Percentiles rank a stretch among this genome's conserved stretches.
Evolutionary conservation across 2,329 filamentous ascomycete species (phyloP).

Genomic region (Cytospora leucostoma): DNA sequence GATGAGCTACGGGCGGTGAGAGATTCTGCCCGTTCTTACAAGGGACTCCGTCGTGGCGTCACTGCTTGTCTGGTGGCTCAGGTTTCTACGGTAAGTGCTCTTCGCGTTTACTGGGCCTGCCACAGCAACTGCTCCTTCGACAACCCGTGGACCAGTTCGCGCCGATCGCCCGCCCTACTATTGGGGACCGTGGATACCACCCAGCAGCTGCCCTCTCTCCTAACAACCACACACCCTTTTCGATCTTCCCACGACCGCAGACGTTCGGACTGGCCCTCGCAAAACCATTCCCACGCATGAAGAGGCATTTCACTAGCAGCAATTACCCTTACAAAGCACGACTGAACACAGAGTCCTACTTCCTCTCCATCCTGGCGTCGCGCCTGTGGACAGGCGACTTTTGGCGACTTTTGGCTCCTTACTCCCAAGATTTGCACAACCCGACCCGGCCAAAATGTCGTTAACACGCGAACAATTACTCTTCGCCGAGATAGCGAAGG

Average conservation of each 20-base stretch:
- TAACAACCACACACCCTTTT: background rate
- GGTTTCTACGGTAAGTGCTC: background rate
- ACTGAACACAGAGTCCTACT: background rate
- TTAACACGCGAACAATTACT: conserved; percentile 57
- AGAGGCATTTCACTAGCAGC: background rate
- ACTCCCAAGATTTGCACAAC: background rate
- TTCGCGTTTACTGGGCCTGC: background rate
- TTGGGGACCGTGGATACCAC: conserved; percentile 1
- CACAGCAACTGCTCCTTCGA: background rate
- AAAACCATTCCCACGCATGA: background rate
- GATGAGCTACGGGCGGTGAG: conserved; percentile 16
- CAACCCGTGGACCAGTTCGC: background rate
- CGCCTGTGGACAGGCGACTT: background rate
- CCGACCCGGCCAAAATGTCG: conserved; percentile 44
- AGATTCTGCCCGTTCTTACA: conserved; percentile 1
- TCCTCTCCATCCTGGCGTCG: background rate
- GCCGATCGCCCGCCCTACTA: background rate
- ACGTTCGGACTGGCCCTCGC: background rate
- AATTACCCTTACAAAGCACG: background rate
- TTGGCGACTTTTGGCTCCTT: background rate
- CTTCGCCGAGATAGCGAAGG: conserved; percentile 66
- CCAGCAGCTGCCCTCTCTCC: background rate
- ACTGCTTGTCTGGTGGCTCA: background rate
- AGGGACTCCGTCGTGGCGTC: conserved; percentile 6
- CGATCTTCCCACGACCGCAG: background rate